These are phyloP conservation scores for Neurospora cerealis DNA, from an alignment of 495 filamentous ascomycete genomes.

Conservation along the genomic window DNA sequence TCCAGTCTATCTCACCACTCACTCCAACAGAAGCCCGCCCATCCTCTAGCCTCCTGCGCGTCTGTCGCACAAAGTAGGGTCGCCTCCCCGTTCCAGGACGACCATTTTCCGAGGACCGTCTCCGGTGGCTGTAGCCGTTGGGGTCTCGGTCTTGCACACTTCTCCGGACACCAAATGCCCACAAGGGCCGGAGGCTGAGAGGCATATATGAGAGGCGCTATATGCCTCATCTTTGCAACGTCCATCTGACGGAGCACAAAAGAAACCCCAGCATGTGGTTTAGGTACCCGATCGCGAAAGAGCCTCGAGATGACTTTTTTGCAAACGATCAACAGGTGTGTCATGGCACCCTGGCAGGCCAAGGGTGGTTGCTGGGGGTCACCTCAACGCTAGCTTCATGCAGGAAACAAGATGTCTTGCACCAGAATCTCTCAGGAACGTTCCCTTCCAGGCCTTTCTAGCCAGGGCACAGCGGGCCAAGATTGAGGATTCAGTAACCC, in stretches of 20 bases:
- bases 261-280: neutral
- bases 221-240: neutral
- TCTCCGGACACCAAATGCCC: neutral
- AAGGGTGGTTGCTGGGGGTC: neutral
- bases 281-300: neutral
- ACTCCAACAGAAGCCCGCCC: neutral
- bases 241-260: neutral
- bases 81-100: neutral
- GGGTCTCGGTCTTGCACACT: neutral
- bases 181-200: neutral
- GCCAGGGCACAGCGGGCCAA: neutral
- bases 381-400: neutral
- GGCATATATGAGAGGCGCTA: neutral
- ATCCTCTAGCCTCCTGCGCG: conserved; percentile 9
- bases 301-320: neutral
- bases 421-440: neutral
- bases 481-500: neutral
- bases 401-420: neutral
- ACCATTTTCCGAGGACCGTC: neutral
- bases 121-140: neutral
- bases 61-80: conserved; percentile 4
- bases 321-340: neutral
- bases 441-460: neutral
- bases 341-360: neutral
- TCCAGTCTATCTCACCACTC: neutral